Percentiles rank a stretch among this genome's conserved stretches.
These are phyloP conservation scores for Arabis alpina DNA, from an alignment of 345 rosid genomes.

Conservation along the genomic window DNA sequence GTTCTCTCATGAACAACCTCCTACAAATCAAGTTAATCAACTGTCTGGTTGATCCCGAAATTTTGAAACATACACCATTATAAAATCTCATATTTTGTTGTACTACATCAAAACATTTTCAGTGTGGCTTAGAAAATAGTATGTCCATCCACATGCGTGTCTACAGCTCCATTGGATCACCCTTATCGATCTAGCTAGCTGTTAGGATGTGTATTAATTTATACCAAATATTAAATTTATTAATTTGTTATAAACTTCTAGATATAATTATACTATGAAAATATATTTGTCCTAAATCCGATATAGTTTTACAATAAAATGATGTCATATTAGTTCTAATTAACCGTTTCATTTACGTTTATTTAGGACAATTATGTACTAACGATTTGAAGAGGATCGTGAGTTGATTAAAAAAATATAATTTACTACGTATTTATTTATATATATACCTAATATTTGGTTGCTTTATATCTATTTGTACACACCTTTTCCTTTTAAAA, in stretches of 20 bases:
- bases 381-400: neutral
- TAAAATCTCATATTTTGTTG: neutral
- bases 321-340: too few species aligned
- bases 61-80: neutral
- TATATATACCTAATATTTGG: neutral
- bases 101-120: neutral
- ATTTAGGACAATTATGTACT: too few species aligned
- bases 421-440: neutral
- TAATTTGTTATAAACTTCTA: neutral
- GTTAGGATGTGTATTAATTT: too few species aligned
- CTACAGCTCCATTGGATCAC: too few species aligned
- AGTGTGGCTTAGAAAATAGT: neutral
- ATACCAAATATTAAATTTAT: neutral
- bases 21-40: too few species aligned
- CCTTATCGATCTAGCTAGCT: too few species aligned
- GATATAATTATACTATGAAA: neutral
- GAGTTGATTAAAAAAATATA: neutral
- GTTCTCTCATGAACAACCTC: too few species aligned
- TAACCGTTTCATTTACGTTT: too few species aligned
- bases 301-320: too few species aligned
- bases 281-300: neutral
- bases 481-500: neutral
- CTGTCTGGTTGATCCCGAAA: too few species aligned
- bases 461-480: slow-evolving; percentile 6
- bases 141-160: neutral